Percentiles rank a stretch among this genome's conserved stretches.
Conservation (phyloP, 495 filamentous ascomycete genomes). For the Annulohypoxylon moriforme region DNA sequence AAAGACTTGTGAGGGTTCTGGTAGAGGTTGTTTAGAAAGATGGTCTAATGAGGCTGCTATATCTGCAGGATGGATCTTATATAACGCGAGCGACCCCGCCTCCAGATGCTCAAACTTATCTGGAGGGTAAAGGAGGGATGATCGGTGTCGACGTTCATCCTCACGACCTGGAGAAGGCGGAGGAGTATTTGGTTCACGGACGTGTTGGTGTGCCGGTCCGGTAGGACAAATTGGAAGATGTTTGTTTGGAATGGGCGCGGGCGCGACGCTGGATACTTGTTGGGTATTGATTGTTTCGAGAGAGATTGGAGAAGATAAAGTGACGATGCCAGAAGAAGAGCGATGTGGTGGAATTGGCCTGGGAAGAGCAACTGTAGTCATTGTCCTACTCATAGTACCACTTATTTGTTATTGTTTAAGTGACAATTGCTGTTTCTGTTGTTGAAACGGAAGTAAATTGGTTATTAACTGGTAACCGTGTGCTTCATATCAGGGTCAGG, state of each 20-base stretch:
- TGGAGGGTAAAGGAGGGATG: constrained; percentile 76
- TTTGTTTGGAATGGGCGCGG: constrained; percentile 83
- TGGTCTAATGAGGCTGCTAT: constrained; percentile 80
- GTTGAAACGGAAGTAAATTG: constrained; percentile 5
- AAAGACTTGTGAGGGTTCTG: constrained; percentile 85
- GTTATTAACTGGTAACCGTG: constrained; percentile 5
- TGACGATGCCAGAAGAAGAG: constrained; percentile 59
- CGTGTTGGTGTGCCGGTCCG: constrained; percentile 67
- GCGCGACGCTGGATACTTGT: constrained; percentile 50
- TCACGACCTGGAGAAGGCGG: constrained; percentile 71
- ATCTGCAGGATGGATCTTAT: constrained; percentile 74
- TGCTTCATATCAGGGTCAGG: constrained; percentile 31
- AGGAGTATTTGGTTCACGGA: constrained; percentile 70
- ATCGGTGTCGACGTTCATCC: constrained; percentile 58
- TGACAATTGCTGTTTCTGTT: constrained; percentile 14
- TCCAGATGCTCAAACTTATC: constrained; percentile 67
- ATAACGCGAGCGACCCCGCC: constrained; percentile 70
- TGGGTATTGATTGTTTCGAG: constrained; percentile 60
- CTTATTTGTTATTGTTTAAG: constrained; percentile 3
- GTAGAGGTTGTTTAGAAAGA: constrained; percentile 78
- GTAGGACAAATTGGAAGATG: constrained; percentile 88
- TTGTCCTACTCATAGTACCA: constrained; percentile 46
- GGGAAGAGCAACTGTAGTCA: constrained; percentile 66
- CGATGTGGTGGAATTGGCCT: constrained; percentile 62
- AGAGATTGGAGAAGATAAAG: constrained; percentile 61